Evolutionary conservation across 257 asterid genomes (phyloP).

Genomic region (Plectranthus barbatus): DNA sequence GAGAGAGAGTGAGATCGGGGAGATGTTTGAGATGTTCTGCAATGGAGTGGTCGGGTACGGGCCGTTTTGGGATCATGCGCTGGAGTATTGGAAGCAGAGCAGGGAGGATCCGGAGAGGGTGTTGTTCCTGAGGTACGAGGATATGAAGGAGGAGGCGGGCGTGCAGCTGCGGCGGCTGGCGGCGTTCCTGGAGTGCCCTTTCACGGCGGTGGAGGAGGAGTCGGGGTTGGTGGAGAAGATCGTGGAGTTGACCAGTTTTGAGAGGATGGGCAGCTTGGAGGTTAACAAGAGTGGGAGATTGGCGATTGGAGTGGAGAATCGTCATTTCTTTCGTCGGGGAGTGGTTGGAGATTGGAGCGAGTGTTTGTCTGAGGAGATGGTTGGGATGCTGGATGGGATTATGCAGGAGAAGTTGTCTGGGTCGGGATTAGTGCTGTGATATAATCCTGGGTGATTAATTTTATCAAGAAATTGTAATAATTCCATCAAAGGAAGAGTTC

Average conservation of each 20-base stretch:
- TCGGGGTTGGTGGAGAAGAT: constrained; percentile 14
- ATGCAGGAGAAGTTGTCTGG: constrained; percentile 18
- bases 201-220: constrained; percentile 16
- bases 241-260: constrained; percentile 21
- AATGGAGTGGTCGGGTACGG: constrained; percentile 15
- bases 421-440: constrained; percentile 14
- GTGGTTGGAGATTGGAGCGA: constrained; percentile 28
- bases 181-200: constrained; percentile 17
- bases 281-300: constrained; percentile 20
- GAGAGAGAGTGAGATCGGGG: not conserved
- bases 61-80: constrained; percentile 31
- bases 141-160: constrained; percentile 13
- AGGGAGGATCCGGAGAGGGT: constrained; percentile 4
- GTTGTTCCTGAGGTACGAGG: constrained; percentile 25
- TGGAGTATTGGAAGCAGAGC: constrained; percentile 24
- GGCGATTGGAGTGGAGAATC: constrained; percentile 15
- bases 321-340: constrained; percentile 18
- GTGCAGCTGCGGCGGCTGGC: constrained; percentile 13
- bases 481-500: too few relatives aligned
- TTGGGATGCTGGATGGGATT: constrained; percentile 14
- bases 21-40: constrained; percentile 12
- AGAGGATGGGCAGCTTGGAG: constrained; percentile 17
- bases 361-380: constrained; percentile 14
- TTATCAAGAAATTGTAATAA: too few relatives aligned
- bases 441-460: too few relatives aligned